These are phyloP conservation scores for Kodamaea sp. DNA, from an alignment of 1,139 yeast species.

Conservation along the genomic window DNA sequence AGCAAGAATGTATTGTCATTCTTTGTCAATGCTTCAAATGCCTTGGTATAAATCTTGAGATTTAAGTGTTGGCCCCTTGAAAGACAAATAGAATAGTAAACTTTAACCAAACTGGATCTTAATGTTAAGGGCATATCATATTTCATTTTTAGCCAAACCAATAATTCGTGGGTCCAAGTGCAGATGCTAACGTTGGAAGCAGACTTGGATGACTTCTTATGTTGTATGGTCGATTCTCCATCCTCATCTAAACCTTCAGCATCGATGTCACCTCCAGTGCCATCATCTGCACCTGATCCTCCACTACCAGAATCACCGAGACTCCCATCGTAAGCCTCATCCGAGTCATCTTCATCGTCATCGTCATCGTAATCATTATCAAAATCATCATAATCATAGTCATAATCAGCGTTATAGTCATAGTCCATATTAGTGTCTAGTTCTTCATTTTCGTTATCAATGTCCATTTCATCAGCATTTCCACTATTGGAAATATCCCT, in stretches of 20 bases:
- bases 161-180: slow-evolving; percentile 87
- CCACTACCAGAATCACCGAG: slow-evolving; percentile 39
- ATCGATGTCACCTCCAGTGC: slow-evolving; percentile 24
- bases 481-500: slow-evolving; percentile 18
- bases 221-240: slow-evolving; percentile 39
- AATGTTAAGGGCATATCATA: slow-evolving; percentile 72
- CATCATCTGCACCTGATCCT: slow-evolving; percentile 24
- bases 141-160: slow-evolving; percentile 77
- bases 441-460: no score
- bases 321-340: slow-evolving; percentile 21
- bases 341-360: slow-evolving; percentile 35
- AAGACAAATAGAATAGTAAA: slow-evolving; percentile 70
- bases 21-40: slow-evolving; percentile 57
- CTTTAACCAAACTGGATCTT: slow-evolving; percentile 60
- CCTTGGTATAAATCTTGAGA: slow-evolving; percentile 58
- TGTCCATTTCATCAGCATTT: slow-evolving; percentile 19
- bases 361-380: slow-evolving; percentile 37
- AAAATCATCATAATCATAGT: slow-evolving; percentile 24
- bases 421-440: slow-evolving; percentile 5
- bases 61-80: slow-evolving; percentile 73
- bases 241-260: slow-evolving; percentile 38
- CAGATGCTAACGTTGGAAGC: slow-evolving; percentile 73
- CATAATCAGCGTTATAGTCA: slow-evolving; percentile 15
- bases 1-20: slow-evolving; percentile 38
- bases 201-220: slow-evolving; percentile 54